Evolutionary conservation across 2,329 filamentous ascomycete genomes (phyloP).

Genomic region (Colletotrichum theobromicola): DNA sequence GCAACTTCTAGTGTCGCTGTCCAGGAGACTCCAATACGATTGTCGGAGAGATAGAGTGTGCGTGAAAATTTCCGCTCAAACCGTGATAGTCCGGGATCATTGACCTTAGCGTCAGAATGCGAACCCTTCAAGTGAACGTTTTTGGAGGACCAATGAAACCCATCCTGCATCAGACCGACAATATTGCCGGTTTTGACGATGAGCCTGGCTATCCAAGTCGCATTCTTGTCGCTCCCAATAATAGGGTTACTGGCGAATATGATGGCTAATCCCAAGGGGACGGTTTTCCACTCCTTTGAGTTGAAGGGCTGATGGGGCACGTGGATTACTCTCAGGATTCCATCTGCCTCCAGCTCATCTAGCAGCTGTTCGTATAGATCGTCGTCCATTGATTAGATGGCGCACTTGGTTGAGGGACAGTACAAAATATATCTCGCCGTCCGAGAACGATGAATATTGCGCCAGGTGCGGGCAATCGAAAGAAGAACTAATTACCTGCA

Average conservation of each 20-base stretch:
- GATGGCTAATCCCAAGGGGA: not conserved
- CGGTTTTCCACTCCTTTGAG: not conserved
- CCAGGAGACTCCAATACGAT: not conserved
- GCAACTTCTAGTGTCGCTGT: not conserved
- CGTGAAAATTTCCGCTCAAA: rapidly evolving
- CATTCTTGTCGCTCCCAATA: not conserved
- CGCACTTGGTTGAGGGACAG: not conserved
- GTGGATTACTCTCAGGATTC: not conserved
- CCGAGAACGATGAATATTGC: not conserved
- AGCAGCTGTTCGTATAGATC: not conserved
- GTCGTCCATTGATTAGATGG: not conserved
- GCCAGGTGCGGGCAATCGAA: not conserved
- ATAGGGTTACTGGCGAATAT: not conserved
- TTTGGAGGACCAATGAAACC: not conserved
- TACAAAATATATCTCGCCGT: not conserved
- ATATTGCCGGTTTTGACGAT: not conserved
- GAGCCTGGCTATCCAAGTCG: not conserved
- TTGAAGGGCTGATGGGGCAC: not conserved
- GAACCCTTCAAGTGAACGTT: not conserved
- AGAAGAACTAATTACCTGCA: too few species aligned
- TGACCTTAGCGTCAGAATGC: not conserved
- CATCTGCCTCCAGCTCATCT: not conserved
- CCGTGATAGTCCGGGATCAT: not conserved
- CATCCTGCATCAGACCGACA: not conserved
- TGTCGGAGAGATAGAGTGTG: not conserved